Evolutionary conservation across 2,329 filamentous ascomycete species (phyloP), one percentile per base, ranked within the genome.

Genomic region (Monosporascus sp.): DNA sequence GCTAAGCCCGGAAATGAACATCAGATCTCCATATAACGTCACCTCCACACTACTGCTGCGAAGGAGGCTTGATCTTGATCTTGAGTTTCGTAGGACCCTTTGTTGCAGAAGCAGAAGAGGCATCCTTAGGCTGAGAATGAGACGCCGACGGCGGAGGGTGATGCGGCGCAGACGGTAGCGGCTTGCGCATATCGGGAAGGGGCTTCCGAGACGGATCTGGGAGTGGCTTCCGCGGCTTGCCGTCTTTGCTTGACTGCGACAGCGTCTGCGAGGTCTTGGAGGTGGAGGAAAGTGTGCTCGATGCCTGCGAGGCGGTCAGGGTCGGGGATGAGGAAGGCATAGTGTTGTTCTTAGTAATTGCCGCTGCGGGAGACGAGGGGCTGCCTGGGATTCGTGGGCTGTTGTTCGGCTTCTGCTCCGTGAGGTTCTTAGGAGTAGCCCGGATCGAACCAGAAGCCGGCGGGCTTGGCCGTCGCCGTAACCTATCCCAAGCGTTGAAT

Each of bases 31-130:
- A 9, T 44, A 43, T 17, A 22, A n/a, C 25, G 18, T 17, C 38
- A 41, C 38, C 27, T 31, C 11, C 9, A 41, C 38, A 14, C 44
- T 48, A 51, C 44, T 44, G 46, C 37, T 56, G 61, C 39, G 54
- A 50, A 51, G 54, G 37, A 5, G 59, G 53, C 52, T 63, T 69
- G 41, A 68, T 39, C 54, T 67, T 69, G 53, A 69, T 63, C 55
- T 67, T 69, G 17, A 67, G 45, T 52, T 65, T 66, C 2, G 59
- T 49, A 0, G 54, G 50, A 1, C 49, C 52, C 38, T 60, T 61
- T 1, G 64, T 46, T 3, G 59, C 48, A 7, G 61, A 35, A 45
- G 61, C 51, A 2, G 56, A 53, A 8, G 57, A 51, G 45, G 5
- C 56, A 52, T 22, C 20, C 50, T 44, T 24, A 2, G 51, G 46